Evolutionary conservation across 2,329 filamentous ascomycete species (phyloP).

Genomic region (Lasiodiplodia citricola): DNA sequence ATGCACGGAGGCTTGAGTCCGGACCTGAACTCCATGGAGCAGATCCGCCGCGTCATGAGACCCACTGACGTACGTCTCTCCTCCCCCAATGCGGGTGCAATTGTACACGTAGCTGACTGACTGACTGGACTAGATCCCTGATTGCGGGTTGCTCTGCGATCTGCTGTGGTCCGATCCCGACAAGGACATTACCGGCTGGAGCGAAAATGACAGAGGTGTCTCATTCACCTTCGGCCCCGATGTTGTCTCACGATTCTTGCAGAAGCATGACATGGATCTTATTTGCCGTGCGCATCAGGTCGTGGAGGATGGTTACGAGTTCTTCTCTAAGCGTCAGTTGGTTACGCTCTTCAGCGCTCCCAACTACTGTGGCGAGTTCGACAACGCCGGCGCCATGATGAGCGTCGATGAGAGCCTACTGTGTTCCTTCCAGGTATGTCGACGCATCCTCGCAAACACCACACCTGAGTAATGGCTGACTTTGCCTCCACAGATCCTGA

Average conservation of each 20-base stretch:
- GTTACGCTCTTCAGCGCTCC: conserved; percentile 97
- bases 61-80: conserved; percentile 88
- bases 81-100: conserved; percentile 21
- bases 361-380: conserved; percentile 99
- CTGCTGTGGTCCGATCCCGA: conserved; percentile 98
- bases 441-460: neutral
- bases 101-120: conserved; percentile 41
- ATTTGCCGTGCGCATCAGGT: conserved; percentile 99
- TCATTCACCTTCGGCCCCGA: conserved; percentile 98
- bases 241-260: conserved; percentile 94
- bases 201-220: conserved; percentile 97
- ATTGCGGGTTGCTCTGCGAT: conserved; percentile 96
- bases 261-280: conserved; percentile 99
- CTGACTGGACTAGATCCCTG: conserved; percentile 79
- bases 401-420: conserved; percentile 97
- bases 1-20: conserved; percentile 99
- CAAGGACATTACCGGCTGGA: conserved; percentile 99
- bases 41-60: conserved; percentile 98
- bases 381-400: conserved; percentile 99
- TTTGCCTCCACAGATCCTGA: conserved; percentile 76
- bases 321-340: conserved; percentile 97
- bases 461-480: neutral
- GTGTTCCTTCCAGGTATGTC: conserved; percentile 92
- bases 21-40: conserved; percentile 99
- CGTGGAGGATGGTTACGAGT: conserved; percentile 98